Conservation (phyloP, 441 rosid species). For the Jatropha multifida region DNA sequence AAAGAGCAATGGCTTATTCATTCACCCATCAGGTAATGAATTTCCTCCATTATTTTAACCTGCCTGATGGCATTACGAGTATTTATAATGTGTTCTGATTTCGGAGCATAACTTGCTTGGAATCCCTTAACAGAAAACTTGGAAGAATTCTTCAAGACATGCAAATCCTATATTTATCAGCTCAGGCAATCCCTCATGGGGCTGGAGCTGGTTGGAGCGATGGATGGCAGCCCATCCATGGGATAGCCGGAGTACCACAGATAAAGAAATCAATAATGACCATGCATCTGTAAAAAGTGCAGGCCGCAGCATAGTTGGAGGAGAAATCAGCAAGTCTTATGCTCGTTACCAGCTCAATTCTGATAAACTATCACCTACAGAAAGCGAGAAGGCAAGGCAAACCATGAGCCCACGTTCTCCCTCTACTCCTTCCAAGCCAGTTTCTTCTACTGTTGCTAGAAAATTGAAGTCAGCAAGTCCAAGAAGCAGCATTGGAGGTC, state of each 20-base stretch:
- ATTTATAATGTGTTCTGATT: neutral
- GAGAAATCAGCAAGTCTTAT: slow-evolving; percentile 64
- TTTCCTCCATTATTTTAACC: slow-evolving; percentile 10
- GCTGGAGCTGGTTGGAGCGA: slow-evolving; percentile 98
- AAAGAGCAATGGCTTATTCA: slow-evolving; percentile 88
- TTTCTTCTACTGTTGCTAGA: slow-evolving; percentile 38
- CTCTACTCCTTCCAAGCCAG: slow-evolving; percentile 56
- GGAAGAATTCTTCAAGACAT: slow-evolving; percentile 49
- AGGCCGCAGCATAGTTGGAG: slow-evolving; percentile 40
- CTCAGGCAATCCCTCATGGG: slow-evolving; percentile 85
- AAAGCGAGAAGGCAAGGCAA: slow-evolving; percentile 45
- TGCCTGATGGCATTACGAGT: neutral
- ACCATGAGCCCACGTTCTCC: slow-evolving; percentile 47
- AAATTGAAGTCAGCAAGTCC: slow-evolving; percentile 64
- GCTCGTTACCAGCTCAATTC: slow-evolving; percentile 70
- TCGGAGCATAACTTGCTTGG: slow-evolving; percentile 12
- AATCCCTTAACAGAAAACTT: slow-evolving; percentile 47
- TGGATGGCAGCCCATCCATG: slow-evolving; percentile 93
- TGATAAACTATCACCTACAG: slow-evolving; percentile 49
- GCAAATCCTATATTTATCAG: slow-evolving; percentile 64
- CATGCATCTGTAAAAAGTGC: slow-evolving; percentile 48
- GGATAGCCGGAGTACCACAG: slow-evolving; percentile 52
- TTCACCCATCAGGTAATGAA: slow-evolving; percentile 78
- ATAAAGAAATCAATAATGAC: slow-evolving; percentile 50
- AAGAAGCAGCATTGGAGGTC: slow-evolving; percentile 39